Conservation (phyloP, 768 basidiomycete species). For the Suillus subalutaceus region DNA sequence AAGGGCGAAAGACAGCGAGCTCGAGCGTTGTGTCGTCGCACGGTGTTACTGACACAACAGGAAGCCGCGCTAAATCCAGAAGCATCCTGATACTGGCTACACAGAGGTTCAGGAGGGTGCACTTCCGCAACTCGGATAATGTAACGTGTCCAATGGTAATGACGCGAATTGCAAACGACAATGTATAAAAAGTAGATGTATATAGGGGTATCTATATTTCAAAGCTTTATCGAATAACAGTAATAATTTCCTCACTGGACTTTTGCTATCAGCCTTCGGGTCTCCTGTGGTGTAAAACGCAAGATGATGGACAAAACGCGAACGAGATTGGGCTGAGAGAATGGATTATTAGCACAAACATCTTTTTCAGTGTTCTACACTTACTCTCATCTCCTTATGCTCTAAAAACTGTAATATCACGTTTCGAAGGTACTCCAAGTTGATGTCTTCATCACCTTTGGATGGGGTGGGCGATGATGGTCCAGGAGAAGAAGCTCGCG, state of each 20-base stretch:
- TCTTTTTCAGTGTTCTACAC: constrained; percentile 28
- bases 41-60: neutral
- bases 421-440: constrained; percentile 94
- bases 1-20: neutral
- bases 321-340: constrained; percentile 78
- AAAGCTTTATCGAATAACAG: neutral
- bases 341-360: constrained; percentile 12
- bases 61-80: neutral
- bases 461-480: constrained; percentile 29
- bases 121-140: neutral
- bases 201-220: neutral
- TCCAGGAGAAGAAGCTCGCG: constrained; percentile 38
- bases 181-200: neutral
- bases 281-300: constrained; percentile 94
- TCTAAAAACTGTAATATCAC: constrained; percentile 97
- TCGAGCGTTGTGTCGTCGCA: no score
- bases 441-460: constrained; percentile 86
- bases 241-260: constrained; percentile 44
- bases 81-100: neutral
- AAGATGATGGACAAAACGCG: constrained; percentile 91
- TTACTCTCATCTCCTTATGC: constrained; percentile 96
- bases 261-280: constrained; percentile 85
- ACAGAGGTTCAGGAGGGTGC: neutral
- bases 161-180: neutral
- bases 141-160: neutral